These are phyloP conservation scores for Amoebophrya sp. DNA, from an alignment of 169 alveolate species.

Conservation along the genomic window DNA sequence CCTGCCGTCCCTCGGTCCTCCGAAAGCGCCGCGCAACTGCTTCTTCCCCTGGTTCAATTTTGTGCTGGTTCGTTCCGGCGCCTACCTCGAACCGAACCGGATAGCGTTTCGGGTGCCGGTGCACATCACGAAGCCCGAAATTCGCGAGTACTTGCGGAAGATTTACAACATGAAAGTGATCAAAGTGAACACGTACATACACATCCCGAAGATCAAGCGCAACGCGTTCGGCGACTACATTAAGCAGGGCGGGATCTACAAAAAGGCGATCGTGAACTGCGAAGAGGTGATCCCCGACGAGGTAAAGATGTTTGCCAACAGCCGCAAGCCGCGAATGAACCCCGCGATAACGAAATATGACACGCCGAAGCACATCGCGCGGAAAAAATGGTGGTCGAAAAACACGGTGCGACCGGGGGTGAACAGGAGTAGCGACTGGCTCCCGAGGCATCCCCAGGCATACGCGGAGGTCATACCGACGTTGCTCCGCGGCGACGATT, in stretches of 20 bases:
- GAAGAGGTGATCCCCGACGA: constrained; percentile 73
- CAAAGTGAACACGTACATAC: constrained; percentile 67
- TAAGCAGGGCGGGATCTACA: constrained; percentile 69
- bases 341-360: constrained; percentile 71
- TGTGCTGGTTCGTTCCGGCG: constrained; percentile 68
- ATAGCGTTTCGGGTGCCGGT: constrained; percentile 74
- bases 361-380: constrained; percentile 60
- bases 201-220: constrained; percentile 63
- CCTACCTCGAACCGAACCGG: constrained; percentile 67
- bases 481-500: constrained; percentile 4
- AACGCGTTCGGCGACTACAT: constrained; percentile 56
- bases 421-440: constrained; percentile 32
- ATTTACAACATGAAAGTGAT: constrained; percentile 69
- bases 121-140: constrained; percentile 71
- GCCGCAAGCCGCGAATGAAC: constrained; percentile 60
- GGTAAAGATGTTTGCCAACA: constrained; percentile 71
- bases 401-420: background rate
- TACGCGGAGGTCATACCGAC: constrained; percentile 23
- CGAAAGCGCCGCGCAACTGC: constrained; percentile 58
- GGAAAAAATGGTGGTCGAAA: constrained; percentile 35
- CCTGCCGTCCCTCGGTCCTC: background rate
- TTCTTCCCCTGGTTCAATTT: constrained; percentile 77
- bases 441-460: constrained; percentile 29
- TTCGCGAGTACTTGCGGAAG: constrained; percentile 68
- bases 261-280: constrained; percentile 71